Conservation (phyloP, 2,329 filamentous ascomycete species). For the Colletotrichum tanaceti region DNA sequence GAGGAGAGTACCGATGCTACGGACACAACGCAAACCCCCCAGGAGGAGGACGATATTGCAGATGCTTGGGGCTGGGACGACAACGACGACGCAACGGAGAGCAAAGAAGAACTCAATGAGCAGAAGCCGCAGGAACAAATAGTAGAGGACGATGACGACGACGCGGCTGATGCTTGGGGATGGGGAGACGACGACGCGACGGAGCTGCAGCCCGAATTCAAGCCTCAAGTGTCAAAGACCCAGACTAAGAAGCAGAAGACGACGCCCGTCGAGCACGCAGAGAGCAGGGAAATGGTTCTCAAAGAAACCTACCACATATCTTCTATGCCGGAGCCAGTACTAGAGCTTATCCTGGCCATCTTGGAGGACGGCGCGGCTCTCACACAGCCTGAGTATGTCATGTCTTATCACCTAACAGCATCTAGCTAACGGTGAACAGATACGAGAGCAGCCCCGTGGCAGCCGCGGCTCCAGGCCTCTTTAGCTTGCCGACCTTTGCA, state of each 20-base stretch:
- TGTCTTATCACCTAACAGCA: neutral
- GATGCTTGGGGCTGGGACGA: constrained; percentile 91
- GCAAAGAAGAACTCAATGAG: constrained; percentile 45
- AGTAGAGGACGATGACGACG: constrained; percentile 55
- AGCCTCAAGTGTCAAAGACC: constrained; percentile 41
- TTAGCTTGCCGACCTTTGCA: constrained; percentile 76
- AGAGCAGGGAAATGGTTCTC: constrained; percentile 76
- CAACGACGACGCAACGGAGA: constrained; percentile 62
- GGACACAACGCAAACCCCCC: constrained; percentile 41
- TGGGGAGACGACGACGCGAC: constrained; percentile 78
- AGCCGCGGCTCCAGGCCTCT: constrained; percentile 75
- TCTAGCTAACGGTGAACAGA: constrained; percentile 42
- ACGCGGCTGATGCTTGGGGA: constrained; percentile 79
- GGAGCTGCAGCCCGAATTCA: constrained; percentile 44
- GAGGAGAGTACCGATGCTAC: constrained; percentile 43
- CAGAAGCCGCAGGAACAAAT: constrained; percentile 28
- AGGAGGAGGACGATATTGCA: constrained; percentile 57
- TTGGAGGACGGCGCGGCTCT: constrained; percentile 72
- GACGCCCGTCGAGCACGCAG: constrained; percentile 45
- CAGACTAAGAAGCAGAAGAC: constrained; percentile 36
- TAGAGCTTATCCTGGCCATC: constrained; percentile 71
- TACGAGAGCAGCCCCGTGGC: constrained; percentile 69
- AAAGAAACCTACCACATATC: constrained; percentile 91
- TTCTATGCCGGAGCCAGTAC: constrained; percentile 82
- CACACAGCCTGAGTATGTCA: constrained; percentile 62